Base-by-base conservation (phyloP, 1,139 yeast genomes). In the Taphrina deformans region DNA sequence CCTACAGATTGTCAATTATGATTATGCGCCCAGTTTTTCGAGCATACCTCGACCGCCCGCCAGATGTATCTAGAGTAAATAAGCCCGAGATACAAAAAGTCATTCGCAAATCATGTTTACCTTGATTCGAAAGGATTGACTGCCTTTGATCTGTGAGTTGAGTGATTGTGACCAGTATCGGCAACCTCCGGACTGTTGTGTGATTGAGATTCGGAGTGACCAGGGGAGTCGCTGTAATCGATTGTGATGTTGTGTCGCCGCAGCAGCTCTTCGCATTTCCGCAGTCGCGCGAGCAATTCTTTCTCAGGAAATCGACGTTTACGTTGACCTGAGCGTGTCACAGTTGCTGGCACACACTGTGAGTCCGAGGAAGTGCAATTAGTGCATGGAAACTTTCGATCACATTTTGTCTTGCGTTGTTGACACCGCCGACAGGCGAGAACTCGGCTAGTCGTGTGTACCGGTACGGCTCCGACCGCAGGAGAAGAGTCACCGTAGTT, bases 321-420 rank as follows among this genome's bases (percentile, higher is more conserved):
- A 9, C 45, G 10, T 18, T 2, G 45, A 1, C 45, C 45, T 10
- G 45, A 18, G 10, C 45, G 45, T 3, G 23, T 40, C 6, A 18
- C 18, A 7, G 45, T 40, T 2, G 45, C 45, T 5, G 45, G 45
- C 23, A 40, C 45, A n/a, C 45, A 40, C 7, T n/a, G 21, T n/a
- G 45, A n/a, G 16, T n/a, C 10, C 45, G 45, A 40, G 12, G 45
- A 9, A 21, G 29, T 16, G 21, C 51, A 45, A 16, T 18, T 65
- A 65, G 16, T 62, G 69, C 44, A 66, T 38, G 24, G 35, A 26
- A 4, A 21, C 29, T n/a, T 59, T 12, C 26, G 27, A 16, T 45
- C 51, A n/a, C 51, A 45, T 23, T 24, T 21, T 7, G 31, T 24
- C 21, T 45, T 45, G 51, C 51, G 51, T 1, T 23, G 27, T 18